phyloP scores from a whole-genome alignment of 2,329 filamentous ascomycete species.

The Blastomyces emzantsi region DNA sequence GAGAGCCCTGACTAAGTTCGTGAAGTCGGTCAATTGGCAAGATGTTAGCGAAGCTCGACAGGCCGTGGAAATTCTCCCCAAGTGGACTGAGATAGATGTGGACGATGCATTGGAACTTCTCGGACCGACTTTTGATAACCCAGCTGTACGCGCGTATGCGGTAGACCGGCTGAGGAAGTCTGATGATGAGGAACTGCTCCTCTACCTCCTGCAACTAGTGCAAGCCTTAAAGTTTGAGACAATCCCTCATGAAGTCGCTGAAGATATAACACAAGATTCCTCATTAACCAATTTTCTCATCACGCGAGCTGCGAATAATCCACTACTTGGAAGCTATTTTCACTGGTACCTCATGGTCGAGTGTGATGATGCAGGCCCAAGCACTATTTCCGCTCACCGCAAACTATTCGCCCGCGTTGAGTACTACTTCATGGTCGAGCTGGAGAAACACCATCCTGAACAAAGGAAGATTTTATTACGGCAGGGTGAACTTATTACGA shows the following conservation, averaged over 20 bases:
- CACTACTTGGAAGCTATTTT: slow-evolving; percentile 86
- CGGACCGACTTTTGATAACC: slow-evolving; percentile 83
- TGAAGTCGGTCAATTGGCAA: slow-evolving; percentile 94
- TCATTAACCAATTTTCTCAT: slow-evolving; percentile 87
- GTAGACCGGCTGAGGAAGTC: slow-evolving; percentile 86
- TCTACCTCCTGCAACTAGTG: slow-evolving; percentile 89
- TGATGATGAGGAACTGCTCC: slow-evolving; percentile 79
- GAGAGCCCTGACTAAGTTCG: slow-evolving; percentile 85
- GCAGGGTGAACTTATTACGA: slow-evolving; percentile 80
- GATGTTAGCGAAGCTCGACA: slow-evolving; percentile 78
- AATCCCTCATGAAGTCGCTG: slow-evolving; percentile 53
- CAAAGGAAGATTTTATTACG: slow-evolving; percentile 67
- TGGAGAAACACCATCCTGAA: slow-evolving; percentile 65
- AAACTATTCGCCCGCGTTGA: slow-evolving; percentile 88
- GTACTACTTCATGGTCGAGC: slow-evolving; percentile 88
- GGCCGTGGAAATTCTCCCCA: slow-evolving; percentile 78
- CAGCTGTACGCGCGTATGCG: slow-evolving; percentile 81
- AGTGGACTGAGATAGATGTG: slow-evolving; percentile 95
- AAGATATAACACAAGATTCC: slow-evolving; percentile 61
- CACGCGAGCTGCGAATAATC: slow-evolving; percentile 74
- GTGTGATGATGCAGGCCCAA: slow-evolving; percentile 71
- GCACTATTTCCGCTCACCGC: slow-evolving; percentile 64
- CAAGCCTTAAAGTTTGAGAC: slow-evolving; percentile 93
- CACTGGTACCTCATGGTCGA: slow-evolving; percentile 99
- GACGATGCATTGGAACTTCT: slow-evolving; percentile 93